Conservation (phyloP, 1,284 basidiomycete genomes). For the Meira nashicola region DNA sequence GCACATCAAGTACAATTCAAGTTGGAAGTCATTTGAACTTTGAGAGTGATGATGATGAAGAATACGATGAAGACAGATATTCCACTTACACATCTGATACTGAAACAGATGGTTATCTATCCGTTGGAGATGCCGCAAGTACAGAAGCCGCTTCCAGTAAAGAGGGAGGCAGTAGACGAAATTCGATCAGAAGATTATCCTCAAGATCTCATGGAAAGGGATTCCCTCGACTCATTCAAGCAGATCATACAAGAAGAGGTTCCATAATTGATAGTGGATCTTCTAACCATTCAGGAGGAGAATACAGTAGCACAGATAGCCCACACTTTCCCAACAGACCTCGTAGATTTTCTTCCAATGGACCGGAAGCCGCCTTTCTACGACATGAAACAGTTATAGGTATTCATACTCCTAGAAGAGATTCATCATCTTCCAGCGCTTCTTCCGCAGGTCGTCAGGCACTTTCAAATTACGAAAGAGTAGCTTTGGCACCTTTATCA, state of each 20-base stretch:
- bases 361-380: conserved; percentile 36
- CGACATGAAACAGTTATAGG: conserved; percentile 46
- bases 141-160: background rate
- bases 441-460: conserved; percentile 3
- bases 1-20: conserved; percentile 12
- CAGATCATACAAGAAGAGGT: background rate
- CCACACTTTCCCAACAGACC: conserved; percentile 5
- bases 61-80: background rate
- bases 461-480: too few species aligned
- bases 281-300: conserved; percentile 8
- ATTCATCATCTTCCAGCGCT: conserved; percentile 19
- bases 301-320: background rate
- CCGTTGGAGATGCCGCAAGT: background rate
- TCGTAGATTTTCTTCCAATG: conserved; percentile 35
- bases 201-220: background rate
- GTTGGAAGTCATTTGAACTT: conserved; percentile 1
- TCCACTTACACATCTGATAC: background rate
- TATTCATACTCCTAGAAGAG: conserved; percentile 37
- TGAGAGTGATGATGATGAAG: conserved; percentile 9
- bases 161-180: background rate
- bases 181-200: background rate
- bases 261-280: background rate
- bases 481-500: conserved; percentile 16
- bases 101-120: too few species aligned
- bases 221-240: background rate